Conservation (phyloP, 495 filamentous ascomycete species). For the Talaromyces adpressus region DNA sequence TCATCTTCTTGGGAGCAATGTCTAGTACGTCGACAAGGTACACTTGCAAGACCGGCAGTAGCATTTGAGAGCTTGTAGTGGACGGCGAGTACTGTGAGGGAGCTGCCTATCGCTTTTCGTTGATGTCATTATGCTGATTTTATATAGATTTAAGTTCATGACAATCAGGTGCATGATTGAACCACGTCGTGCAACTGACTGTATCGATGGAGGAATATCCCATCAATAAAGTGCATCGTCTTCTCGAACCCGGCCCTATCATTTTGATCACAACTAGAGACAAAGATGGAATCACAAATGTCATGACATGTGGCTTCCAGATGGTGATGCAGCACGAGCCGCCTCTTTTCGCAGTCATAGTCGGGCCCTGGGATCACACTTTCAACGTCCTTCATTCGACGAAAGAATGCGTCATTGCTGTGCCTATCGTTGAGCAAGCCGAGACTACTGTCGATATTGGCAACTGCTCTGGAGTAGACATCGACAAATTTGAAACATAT, state of each 20-base stretch:
- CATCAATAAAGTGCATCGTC: background rate
- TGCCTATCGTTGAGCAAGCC: background rate
- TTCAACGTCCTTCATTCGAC: background rate
- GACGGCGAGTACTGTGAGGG: background rate
- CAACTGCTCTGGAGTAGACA: background rate
- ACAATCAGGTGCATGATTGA: background rate
- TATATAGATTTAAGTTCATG: background rate
- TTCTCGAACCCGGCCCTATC: background rate
- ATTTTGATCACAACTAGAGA: background rate
- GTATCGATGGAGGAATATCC: background rate
- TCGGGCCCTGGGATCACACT: background rate
- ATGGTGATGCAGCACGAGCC: background rate
- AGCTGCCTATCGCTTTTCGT: background rate
- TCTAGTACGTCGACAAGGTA: no score
- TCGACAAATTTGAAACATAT: background rate
- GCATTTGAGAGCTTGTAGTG: background rate
- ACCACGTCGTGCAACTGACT: background rate
- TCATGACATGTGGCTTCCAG: conserved; percentile 1
- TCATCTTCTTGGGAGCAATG: no score
- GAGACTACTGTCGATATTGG: background rate
- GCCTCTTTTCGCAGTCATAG: background rate
- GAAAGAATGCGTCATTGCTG: background rate
- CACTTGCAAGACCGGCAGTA: background rate
- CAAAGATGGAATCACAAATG: background rate
- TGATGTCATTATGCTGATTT: background rate